Percentiles rank a stretch among this genome's conserved stretches.
phyloP scores from a whole-genome alignment of 2,329 filamentous ascomycete genomes.

The Emericellopsis atlantica region DNA sequence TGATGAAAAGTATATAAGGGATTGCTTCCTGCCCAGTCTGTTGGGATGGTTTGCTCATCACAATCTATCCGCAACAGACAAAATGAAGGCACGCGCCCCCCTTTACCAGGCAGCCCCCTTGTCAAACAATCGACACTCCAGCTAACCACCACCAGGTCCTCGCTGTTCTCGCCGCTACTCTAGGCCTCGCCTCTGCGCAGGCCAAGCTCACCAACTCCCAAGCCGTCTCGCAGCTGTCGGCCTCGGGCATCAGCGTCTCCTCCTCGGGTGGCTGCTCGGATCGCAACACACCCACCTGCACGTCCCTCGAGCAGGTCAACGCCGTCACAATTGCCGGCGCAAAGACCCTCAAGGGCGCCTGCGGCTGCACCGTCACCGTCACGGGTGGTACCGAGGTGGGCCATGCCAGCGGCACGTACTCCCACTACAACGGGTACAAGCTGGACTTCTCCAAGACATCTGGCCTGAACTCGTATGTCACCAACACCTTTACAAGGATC shows the following conservation, averaged over 20 bases:
- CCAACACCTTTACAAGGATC: conserved; percentile 9
- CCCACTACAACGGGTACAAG: conserved; percentile 11
- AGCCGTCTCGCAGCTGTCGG: conserved; percentile 7
- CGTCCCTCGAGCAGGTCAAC: conserved; percentile 11
- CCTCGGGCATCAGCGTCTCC: conserved; percentile 9
- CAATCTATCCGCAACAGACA: too few relatives aligned
- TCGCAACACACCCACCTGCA: conserved; percentile 7
- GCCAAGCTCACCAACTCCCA: conserved; percentile 7
- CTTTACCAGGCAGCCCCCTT: too few relatives aligned
- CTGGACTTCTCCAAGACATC: conserved; percentile 9
- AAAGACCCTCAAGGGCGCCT: conserved; percentile 11
- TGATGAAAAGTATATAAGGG: too few relatives aligned
- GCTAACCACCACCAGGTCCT: not conserved
- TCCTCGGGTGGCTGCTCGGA: conserved; percentile 11
- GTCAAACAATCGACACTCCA: too few relatives aligned
- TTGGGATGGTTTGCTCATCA: too few relatives aligned
- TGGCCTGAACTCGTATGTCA: conserved; percentile 8
- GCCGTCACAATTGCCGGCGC: conserved; percentile 10
- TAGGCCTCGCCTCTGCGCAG: conserved; percentile 3
- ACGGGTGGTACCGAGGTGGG: conserved; percentile 12
- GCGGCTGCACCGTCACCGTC: conserved; percentile 8
- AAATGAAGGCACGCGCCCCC: too few relatives aligned
- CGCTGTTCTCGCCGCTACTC: conserved; percentile 2
- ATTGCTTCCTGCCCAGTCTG: too few relatives aligned
- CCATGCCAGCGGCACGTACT: conserved; percentile 9